Conservation (phyloP, 768 basidiomycete species). For the Amanita exitialis region DNA sequence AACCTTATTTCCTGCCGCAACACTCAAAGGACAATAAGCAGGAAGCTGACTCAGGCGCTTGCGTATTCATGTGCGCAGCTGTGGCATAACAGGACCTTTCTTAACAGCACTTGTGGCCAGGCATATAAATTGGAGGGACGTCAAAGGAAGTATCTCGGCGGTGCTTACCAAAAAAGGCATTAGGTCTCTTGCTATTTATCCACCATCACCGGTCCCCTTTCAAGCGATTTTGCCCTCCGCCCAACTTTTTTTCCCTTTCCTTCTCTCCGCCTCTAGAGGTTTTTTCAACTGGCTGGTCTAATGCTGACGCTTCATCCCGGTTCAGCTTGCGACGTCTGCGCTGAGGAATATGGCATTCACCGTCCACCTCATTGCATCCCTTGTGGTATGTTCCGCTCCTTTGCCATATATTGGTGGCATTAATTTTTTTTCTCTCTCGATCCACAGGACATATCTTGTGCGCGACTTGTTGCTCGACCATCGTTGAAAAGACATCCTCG, state of each 20-base stretch:
- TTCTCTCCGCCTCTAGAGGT: constrained; percentile 30
- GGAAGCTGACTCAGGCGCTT: background rate
- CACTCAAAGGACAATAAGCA: background rate
- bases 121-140: background rate
- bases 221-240: constrained; percentile 31
- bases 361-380: constrained; percentile 73
- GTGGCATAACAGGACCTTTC: background rate
- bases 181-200: constrained; percentile 39
- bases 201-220: constrained; percentile 21
- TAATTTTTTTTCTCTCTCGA: constrained; percentile 18
- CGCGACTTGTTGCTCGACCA: constrained; percentile 65
- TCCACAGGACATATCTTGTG: constrained; percentile 71
- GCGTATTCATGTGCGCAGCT: background rate
- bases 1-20: constrained; percentile 3
- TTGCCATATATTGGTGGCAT: background rate
- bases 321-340: constrained; percentile 85
- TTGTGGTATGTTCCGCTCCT: constrained; percentile 48
- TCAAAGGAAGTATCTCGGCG: background rate
- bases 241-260: constrained; percentile 28
- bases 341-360: constrained; percentile 72
- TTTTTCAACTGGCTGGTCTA: constrained; percentile 32
- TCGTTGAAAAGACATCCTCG: constrained; percentile 70
- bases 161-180: constrained; percentile 13
- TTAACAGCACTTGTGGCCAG: background rate
- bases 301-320: constrained; percentile 81